Conservation (phyloP, 2,329 filamentous ascomycete species). For the Xylariales sp. region DNA sequence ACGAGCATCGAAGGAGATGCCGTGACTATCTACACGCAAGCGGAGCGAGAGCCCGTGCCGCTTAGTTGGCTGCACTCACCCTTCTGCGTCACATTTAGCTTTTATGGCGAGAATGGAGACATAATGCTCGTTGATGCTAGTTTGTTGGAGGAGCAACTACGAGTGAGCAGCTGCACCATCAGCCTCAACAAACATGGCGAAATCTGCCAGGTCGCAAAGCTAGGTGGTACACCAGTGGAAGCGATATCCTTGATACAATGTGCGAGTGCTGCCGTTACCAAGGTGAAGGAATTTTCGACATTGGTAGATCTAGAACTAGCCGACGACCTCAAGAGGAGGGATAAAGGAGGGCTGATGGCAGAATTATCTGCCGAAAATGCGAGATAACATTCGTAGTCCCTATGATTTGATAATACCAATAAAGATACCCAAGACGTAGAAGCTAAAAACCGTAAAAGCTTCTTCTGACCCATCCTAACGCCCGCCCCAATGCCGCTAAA, state of each 20-base stretch:
- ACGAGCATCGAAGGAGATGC: conserved; percentile 86
- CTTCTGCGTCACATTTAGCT: conserved; percentile 89
- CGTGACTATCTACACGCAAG: conserved; percentile 83
- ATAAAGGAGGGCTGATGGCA: conserved; percentile 81
- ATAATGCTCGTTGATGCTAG: conserved; percentile 78
- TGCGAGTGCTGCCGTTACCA: conserved; percentile 77
- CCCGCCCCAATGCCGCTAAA: conserved; percentile 46
- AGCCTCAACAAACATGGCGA: conserved; percentile 91
- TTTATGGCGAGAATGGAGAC: conserved; percentile 79
- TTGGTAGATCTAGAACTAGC: conserved; percentile 79
- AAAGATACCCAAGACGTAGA: conserved; percentile 53
- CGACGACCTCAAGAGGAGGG: conserved; percentile 80
- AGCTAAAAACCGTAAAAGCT: conserved; percentile 35
- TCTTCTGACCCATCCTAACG: conserved; percentile 39
- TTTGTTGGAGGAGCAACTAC: conserved; percentile 79
- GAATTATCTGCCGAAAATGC: conserved; percentile 88
- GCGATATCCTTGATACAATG: conserved; percentile 82
- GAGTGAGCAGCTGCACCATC: conserved; percentile 79
- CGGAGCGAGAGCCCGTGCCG: conserved; percentile 89
- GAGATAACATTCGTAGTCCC: conserved; percentile 61
- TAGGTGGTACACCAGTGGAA: conserved; percentile 85
- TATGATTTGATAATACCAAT: conserved; percentile 35
- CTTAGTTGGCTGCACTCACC: conserved; percentile 93
- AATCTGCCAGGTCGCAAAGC: conserved; percentile 90
- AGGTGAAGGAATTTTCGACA: conserved; percentile 82